Evolutionary conservation across 2,329 filamentous ascomycete species (phyloP).

Genomic region (Neopestalotiopsis sp.): DNA sequence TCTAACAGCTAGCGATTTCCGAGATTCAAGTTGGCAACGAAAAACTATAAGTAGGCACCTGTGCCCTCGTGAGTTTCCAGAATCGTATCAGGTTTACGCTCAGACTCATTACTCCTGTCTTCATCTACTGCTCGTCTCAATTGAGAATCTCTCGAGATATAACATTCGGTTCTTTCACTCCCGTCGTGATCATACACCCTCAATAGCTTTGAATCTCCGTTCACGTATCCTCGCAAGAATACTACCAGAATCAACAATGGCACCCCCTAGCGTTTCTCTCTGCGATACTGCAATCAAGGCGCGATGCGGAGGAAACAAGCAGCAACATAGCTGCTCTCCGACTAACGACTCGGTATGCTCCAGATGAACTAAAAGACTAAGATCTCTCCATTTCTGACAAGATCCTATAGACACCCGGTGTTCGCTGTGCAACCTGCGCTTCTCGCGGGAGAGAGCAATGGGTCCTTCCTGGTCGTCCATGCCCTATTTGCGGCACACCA

Average conservation of each 20-base stretch:
- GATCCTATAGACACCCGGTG: conserved; percentile 15
- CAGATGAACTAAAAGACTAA: not conserved
- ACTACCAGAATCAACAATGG: not conserved
- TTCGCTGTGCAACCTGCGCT: conserved; percentile 14
- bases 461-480: conserved; percentile 18
- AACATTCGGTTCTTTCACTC: not conserved
- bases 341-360: conserved; percentile 15
- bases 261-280: not conserved
- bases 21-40: not conserved
- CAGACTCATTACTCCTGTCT: conserved; percentile 2
- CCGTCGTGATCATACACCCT: not conserved
- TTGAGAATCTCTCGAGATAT: not conserved
- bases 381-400: not conserved
- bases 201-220: too few relatives aligned
- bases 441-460: conserved; percentile 18
- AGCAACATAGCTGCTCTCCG: not conserved
- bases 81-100: not conserved
- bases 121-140: not conserved
- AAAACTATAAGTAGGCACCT: conserved; percentile 16
- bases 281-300: not conserved
- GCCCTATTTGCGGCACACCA: conserved; percentile 19
- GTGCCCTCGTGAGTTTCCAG: conserved; percentile 10
- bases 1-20: not conserved
- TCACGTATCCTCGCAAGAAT: not conserved
- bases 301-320: not conserved